A percentile compares a stretch with the other conserved stretches of the same genome.
Evolutionary conservation across 1,284 basidiomycete genomes (phyloP).

Genomic region (Megacollybia platyphylla): DNA sequence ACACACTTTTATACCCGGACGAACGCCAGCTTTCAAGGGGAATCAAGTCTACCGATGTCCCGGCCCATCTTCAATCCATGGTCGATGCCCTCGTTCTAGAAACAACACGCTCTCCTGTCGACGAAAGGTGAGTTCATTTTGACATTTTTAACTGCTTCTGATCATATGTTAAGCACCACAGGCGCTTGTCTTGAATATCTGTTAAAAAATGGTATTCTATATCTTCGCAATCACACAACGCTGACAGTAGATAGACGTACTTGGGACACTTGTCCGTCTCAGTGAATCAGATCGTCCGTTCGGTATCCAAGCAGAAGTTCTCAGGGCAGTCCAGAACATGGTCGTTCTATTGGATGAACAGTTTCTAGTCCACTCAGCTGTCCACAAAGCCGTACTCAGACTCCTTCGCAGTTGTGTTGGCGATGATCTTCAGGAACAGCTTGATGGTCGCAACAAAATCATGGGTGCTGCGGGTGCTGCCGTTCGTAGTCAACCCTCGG

Average conservation of each 20-base stretch:
- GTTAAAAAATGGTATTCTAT: slow-evolving; percentile 63
- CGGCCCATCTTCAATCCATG: slow-evolving; percentile 67
- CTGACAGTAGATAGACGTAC: slow-evolving; percentile 42
- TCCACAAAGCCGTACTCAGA: slow-evolving; percentile 80
- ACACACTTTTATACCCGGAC: slow-evolving; percentile 67
- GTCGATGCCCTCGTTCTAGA: slow-evolving; percentile 84
- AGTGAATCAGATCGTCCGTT: slow-evolving; percentile 75
- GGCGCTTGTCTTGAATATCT: slow-evolving; percentile 87
- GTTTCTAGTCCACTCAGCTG: slow-evolving; percentile 82
- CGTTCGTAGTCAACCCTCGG: slow-evolving; percentile 58
- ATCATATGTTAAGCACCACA: slow-evolving; percentile 42
- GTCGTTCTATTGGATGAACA: slow-evolving; percentile 82
- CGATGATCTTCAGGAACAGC: slow-evolving; percentile 77
- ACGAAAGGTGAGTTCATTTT: slow-evolving; percentile 59
- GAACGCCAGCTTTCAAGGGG: slow-evolving; percentile 74
- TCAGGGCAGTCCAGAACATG: slow-evolving; percentile 78
- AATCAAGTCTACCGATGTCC: slow-evolving; percentile 74
- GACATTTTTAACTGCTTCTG: slow-evolving; percentile 2
- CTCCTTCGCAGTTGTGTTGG: slow-evolving; percentile 83
- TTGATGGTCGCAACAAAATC: slow-evolving; percentile 56
- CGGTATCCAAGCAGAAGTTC: slow-evolving; percentile 78
- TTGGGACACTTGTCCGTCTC: slow-evolving; percentile 75
- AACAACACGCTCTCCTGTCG: slow-evolving; percentile 47
- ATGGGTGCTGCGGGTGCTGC: slow-evolving; percentile 74
- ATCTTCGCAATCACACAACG: slow-evolving; percentile 2